These are phyloP conservation scores for Ascoidea rubescens DNA, from an alignment of 805 yeast species.

Conservation along the genomic window DNA sequence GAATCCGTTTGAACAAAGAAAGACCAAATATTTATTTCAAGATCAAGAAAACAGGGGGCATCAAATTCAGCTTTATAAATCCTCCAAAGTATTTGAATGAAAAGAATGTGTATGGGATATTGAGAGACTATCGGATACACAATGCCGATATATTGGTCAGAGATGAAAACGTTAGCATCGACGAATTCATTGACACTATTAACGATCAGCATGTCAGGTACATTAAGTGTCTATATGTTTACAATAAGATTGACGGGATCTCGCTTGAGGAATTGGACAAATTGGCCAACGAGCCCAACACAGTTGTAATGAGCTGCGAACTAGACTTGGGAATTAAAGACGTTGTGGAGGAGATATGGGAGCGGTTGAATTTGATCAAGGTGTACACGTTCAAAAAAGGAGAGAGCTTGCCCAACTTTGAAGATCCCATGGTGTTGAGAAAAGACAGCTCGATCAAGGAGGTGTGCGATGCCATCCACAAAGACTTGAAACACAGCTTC, in stretches of 20 bases:
- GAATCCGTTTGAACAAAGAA: constrained; percentile 73
- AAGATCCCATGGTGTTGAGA: constrained; percentile 87
- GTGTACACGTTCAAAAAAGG: constrained; percentile 86
- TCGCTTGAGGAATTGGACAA: constrained; percentile 89
- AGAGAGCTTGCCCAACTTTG: constrained; percentile 51
- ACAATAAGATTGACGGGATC: constrained; percentile 91
- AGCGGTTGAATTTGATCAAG: constrained; percentile 64
- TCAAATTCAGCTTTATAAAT: constrained; percentile 64
- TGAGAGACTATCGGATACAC: constrained; percentile 80
- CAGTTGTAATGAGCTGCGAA: constrained; percentile 90
- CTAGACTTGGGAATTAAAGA: constrained; percentile 77
- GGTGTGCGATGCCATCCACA: constrained; percentile 83
- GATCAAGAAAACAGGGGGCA: constrained; percentile 81
- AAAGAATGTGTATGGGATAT: constrained; percentile 57
- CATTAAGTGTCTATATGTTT: constrained; percentile 83
- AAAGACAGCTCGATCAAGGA: constrained; percentile 65
- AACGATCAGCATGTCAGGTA: constrained; percentile 81
- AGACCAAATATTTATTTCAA: constrained; percentile 73
- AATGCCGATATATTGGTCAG: constrained; percentile 87
- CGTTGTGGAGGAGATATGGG: constrained; percentile 88
- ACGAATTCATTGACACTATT: constrained; percentile 83
- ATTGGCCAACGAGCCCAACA: constrained; percentile 82
- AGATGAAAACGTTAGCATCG: constrained; percentile 82
- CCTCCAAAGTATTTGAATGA: constrained; percentile 79
- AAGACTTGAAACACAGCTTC: constrained; percentile 84